A percentile compares a stretch with the other conserved stretches of the same genome.
These are phyloP conservation scores for Cydonia oblonga DNA, from an alignment of 331 rosid species.

Conservation along the genomic window DNA sequence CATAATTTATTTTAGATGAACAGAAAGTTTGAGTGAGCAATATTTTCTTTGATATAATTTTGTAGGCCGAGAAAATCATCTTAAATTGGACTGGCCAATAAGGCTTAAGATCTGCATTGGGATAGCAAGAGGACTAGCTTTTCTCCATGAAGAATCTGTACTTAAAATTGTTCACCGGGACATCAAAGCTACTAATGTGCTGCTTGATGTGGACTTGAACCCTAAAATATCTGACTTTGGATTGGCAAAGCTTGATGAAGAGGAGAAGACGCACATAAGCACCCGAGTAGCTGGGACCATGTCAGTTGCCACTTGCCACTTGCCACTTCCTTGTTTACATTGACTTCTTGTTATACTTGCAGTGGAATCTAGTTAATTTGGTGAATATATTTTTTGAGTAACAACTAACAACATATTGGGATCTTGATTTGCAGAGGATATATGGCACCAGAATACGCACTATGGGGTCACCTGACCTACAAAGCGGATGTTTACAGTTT, in stretches of 20 bases:
- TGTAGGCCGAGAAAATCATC: slow-evolving; percentile 22
- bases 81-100: slow-evolving; percentile 39
- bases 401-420: neutral
- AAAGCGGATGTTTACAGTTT: slow-evolving; percentile 46
- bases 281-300: slow-evolving; percentile 63
- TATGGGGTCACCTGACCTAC: slow-evolving; percentile 27
- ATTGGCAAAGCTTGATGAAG: slow-evolving; percentile 56
- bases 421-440: no score
- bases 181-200: slow-evolving; percentile 62
- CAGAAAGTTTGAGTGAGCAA: neutral
- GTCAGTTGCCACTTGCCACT: slow-evolving; percentile 27
- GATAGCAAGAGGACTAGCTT: slow-evolving; percentile 64
- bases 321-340: neutral
- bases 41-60: neutral
- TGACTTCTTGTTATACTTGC: neutral
- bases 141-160: slow-evolving; percentile 63
- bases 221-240: slow-evolving; percentile 78
- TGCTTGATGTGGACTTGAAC: slow-evolving; percentile 50
- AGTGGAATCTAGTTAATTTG: neutral
- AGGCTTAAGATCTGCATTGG: slow-evolving; percentile 54
- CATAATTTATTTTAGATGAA: neutral
- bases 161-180: slow-evolving; percentile 63
- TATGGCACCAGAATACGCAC: no score
- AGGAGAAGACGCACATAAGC: slow-evolving; percentile 30
- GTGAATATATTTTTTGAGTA: neutral